A percentile compares a stretch with the other conserved stretches of the same genome.
phyloP scores from a whole-genome alignment of 2,329 filamentous ascomycete species.

The Calonectria multiphialidica region DNA sequence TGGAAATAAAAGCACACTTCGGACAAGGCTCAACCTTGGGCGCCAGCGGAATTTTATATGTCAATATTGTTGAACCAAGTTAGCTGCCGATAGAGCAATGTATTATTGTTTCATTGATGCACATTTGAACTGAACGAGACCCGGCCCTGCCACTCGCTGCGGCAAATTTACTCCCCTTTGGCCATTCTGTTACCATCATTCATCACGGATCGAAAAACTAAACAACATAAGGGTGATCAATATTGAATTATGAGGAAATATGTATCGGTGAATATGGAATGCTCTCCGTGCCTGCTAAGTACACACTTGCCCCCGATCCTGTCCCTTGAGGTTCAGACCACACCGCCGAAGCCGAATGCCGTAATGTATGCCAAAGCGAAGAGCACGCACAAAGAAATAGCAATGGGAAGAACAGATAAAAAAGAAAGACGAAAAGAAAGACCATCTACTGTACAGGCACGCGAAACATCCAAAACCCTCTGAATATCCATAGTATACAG shows the following conservation, averaged over 20 bases:
- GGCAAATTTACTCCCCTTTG: too few relatives aligned
- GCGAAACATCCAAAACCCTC: slow-evolving; percentile 39
- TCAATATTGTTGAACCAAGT: background rate
- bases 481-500: slow-evolving; percentile 38
- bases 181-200: too few relatives aligned
- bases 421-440: slow-evolving; percentile 11
- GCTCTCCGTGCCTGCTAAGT: slow-evolving; percentile 10
- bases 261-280: slow-evolving; percentile 14
- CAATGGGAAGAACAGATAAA: background rate
- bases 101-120: background rate
- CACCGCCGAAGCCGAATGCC: slow-evolving; percentile 7
- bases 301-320: slow-evolving; percentile 10
- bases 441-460: slow-evolving; percentile 39
- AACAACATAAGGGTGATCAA: background rate
- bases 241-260: slow-evolving; percentile 7
- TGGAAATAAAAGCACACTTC: background rate
- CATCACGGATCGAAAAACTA: background rate
- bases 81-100: background rate
- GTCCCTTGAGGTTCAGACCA: slow-evolving; percentile 1
- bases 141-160: too few relatives aligned
- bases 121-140: too few relatives aligned
- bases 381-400: slow-evolving; percentile 10
- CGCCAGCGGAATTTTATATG: background rate
- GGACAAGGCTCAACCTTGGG: background rate
- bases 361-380: slow-evolving; percentile 13